Evolutionary conservation across 805 yeast species (phyloP), one percentile per base, ranked within the genome.

Genomic region (Starmerella stigmatis): DNA sequence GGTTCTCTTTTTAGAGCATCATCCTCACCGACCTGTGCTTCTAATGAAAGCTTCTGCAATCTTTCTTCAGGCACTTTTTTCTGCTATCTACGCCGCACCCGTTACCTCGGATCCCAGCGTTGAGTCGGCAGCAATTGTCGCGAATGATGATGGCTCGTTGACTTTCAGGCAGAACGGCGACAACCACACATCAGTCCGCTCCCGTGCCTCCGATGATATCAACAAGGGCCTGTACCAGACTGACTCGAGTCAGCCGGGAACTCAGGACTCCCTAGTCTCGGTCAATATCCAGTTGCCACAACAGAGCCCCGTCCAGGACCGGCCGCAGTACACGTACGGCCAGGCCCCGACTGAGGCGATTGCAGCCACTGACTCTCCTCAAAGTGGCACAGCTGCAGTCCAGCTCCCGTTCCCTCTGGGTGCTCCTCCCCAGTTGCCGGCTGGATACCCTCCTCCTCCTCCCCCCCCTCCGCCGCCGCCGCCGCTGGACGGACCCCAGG

Each of bases 11-110:
- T 5, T 20, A n/a, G 13, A 16, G 10, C 2, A 7, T 22, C 8
- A 16, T 27, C 17, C 30, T 15, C 25, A 30, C 17, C 33, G n/a
- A 25, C 19, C 21, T 21, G 13, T n/a, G 11, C 19, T 21, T 6
- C 5, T 22, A 9, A 48, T 48, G 52, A 39, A 45, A 25, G n/a
- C 31, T 10, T 36, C 49, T 17, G 23, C 28, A 17, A 15, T 45
- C 41, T 31, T 49, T 17, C 31, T 49, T 22, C 51, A 49, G 36
- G 54, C 57, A 6, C 43, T 53, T 11, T 36, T 51, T 19, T 45
- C 53, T 35, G 32, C 44, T 16, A 54, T 43, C 8, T 17, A 50
- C 29, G 54, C 54, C 5, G 54, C 54, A 11, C 57, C 56, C 12
- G 25, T 45, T 41, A 12, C 41, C 29, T 12, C 27, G 7, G 27